phyloP scores from a whole-genome alignment of 1,139 yeast genomes.

The Geotrichum cucujoidarum region DNA sequence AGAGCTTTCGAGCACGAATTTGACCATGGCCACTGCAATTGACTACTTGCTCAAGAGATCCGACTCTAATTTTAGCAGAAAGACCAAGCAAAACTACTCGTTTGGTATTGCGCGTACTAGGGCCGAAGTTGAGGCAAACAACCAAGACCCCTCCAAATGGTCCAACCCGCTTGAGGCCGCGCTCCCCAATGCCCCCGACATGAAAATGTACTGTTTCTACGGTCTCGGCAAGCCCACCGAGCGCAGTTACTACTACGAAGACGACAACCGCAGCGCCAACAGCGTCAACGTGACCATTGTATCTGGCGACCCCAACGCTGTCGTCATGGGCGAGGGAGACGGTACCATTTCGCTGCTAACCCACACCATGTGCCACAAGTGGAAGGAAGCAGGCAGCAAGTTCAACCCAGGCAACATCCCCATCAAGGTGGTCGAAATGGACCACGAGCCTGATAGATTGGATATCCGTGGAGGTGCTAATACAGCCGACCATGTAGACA shows the following conservation, averaged over 20 bases:
- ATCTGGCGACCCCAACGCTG: conserved; percentile 57
- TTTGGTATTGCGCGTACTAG: conserved; percentile 64
- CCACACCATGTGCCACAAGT: conserved; percentile 74
- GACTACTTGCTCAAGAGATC: conserved; percentile 59
- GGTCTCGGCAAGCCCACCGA: conserved; percentile 97
- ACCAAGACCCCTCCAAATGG: conserved; percentile 75
- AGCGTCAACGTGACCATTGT: conserved; percentile 64
- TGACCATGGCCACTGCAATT: conserved; percentile 63
- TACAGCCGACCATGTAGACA: conserved; percentile 97
- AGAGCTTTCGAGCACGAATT: conserved; percentile 44
- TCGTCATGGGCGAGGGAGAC: conserved; percentile 85
- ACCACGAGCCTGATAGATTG: conserved; percentile 86
- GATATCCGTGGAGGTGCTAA: conserved; percentile 97
- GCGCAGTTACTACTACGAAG: conserved; percentile 83
- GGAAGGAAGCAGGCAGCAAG: conserved; percentile 67
- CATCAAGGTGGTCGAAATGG: conserved; percentile 82
- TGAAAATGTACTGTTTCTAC: conserved; percentile 83
- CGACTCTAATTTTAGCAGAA: conserved; percentile 68
- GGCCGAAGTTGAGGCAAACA: conserved; percentile 57
- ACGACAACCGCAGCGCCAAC: conserved; percentile 42
- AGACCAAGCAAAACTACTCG: conserved; percentile 69
- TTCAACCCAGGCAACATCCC: conserved; percentile 74
- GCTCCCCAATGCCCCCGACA: conserved; percentile 87
- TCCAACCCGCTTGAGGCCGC: conserved; percentile 86
- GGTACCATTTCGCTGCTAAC: conserved; percentile 88